Evolutionary conservation across 805 yeast genomes (phyloP), one percentile per base, ranked within the genome.

Genomic region (Cyberlindnera xylosilytica): DNA sequence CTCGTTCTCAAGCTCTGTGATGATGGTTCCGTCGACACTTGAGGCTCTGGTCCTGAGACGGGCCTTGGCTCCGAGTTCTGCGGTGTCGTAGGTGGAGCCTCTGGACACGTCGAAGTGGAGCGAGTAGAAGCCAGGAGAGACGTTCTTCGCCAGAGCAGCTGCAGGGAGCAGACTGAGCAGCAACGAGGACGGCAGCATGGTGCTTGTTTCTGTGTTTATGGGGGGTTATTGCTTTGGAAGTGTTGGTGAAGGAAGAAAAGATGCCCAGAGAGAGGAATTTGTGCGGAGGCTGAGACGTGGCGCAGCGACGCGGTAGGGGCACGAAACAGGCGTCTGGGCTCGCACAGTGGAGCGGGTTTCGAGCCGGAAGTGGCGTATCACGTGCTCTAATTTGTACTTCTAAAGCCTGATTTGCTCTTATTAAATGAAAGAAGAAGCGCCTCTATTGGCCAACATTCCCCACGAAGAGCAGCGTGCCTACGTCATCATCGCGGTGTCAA

Each of bases 1-100:
- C 39, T 66, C 63, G 47, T 75, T 76, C 9, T 53, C 50, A 16
- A 76, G 47, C 6, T 50, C 61, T 42, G 69, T 58, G 4, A 55
- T 52, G 9, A 64, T 64, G 2, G 54, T 45, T 6, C 65, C 68
- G 19, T 62, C 62, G 2, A 19, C 40, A 4, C 35, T 17, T 7
- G 7, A 7, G 7, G 15, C 45, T 36, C 49, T 42, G 12, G 26
- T 38, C 9, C 22, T 35, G 19, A 48, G 36, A 20, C 47, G 41
- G 30, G 47, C 52, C 8, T 33, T 29, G 7, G 43, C 39, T 8
- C 40, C 49, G 6, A 4, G 11, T 2, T 28, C 13, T n/a, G 56
- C 45, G 12, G 45, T 40, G 13, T 44, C 44, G 29, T 28, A 54
- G 2, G 51, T 34, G 10, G 42, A 26, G 18, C 58, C 58, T 5